Base-by-base conservation (phyloP, 129 eudicot species). In the Lactuca sativa region DNA sequence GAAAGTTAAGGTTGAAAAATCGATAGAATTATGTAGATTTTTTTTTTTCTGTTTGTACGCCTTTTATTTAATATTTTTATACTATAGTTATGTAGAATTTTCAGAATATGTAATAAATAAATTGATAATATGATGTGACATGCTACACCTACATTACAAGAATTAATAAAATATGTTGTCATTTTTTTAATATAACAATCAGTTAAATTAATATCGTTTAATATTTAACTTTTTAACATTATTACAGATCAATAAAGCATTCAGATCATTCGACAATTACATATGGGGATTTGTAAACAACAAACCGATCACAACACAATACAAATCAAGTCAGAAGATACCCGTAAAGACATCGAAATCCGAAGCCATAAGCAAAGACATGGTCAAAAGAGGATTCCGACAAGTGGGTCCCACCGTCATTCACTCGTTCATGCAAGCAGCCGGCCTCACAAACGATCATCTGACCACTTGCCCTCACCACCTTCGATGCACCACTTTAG, bases 261-360 rank as follows among this genome's bases (percentile, higher is more conserved):
- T 82, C 0, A 88, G 98, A n/a, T 88, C 98, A 59, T 89, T 92
- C 33, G 78, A 89, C 80, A 89, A 89, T 64, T 92, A 92, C 66
- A 47, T 92, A 15, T 92, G 98, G 98, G 91, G 91, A 78, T 92
- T 86, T 55, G 96, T 92, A 75, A 92, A 89, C 54, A 66, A 81
- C 73, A 86, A 86, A 76, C 82, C 96, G 36, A 92, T 86, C 25
- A 32, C 55, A 2, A 82, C 96, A 25, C 89, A 79, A 32, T 89
- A 86, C 81, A 88, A 83, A 47, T 73, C 78, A 73, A 74, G 85
- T 81, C 80, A 84, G 66, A 88, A 88, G 78, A 89, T 92, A 59
- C 98, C 98, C 0, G 96, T 82, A 33, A 92, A 92, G 78, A 92
- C 98, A 21, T 92, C 96, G 1, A 92, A 92, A 79, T 88, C 98